A percentile compares a stretch with the other conserved stretches of the same genome.
phyloP scores from a whole-genome alignment of 2,329 filamentous ascomycete species.

The Triangularia setosa region DNA sequence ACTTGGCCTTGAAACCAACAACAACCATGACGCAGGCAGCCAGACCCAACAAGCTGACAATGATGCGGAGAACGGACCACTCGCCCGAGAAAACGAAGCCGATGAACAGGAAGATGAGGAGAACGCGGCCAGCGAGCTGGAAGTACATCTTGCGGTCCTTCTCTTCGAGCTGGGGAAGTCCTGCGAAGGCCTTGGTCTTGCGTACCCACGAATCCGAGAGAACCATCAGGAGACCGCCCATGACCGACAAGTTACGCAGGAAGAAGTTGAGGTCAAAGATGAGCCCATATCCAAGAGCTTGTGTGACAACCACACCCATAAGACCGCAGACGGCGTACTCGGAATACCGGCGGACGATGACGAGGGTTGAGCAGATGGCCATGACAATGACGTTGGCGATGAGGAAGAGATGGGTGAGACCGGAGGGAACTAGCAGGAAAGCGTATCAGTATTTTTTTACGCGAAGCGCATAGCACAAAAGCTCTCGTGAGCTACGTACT shows the following conservation, averaged over 20 bases:
- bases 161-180: conserved; percentile 89
- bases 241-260: conserved; percentile 95
- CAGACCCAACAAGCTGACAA: conserved; percentile 80
- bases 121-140: conserved; percentile 90
- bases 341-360: conserved; percentile 88
- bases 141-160: conserved; percentile 99
- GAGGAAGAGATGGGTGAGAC: conserved; percentile 89
- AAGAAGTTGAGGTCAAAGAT: conserved; percentile 99
- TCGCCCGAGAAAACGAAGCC: conserved; percentile 94
- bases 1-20: conserved; percentile 99
- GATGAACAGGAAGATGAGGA: conserved; percentile 95
- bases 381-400: conserved; percentile 87
- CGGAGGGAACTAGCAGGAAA: conserved; percentile 66
- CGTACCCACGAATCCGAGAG: conserved; percentile 96
- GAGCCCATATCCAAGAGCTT: conserved; percentile 93
- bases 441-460: conserved; percentile 13
- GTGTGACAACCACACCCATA: conserved; percentile 83
- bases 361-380: conserved; percentile 73
- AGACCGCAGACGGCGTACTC: conserved; percentile 90
- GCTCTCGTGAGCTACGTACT: conserved; percentile 58
- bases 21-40: conserved; percentile 97
- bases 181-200: conserved; percentile 95
- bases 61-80: conserved; percentile 84
- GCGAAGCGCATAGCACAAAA: conserved; percentile 9
- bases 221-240: conserved; percentile 96